Percentiles rank a stretch among this genome's conserved stretches.
Conservation (phyloP, 225 moss, liverwort and hornwort species). For the Pseudoscleropodium purum region DNA sequence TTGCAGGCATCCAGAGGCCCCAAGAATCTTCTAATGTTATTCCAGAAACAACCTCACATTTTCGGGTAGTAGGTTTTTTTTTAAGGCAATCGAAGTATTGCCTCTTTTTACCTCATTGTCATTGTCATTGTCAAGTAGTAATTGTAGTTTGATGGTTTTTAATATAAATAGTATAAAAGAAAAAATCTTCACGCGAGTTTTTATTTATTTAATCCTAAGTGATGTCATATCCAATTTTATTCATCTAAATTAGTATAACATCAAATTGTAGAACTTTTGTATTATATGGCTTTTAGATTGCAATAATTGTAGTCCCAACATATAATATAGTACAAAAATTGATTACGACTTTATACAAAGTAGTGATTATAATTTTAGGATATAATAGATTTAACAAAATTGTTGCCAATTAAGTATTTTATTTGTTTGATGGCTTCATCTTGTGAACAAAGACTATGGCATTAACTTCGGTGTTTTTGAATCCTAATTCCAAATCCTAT, state of each 20-base stretch:
- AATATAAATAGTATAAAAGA: not conserved
- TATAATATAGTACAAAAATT: not conserved
- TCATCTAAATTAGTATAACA: not conserved
- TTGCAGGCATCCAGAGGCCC: too few species aligned
- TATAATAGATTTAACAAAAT: too few species aligned
- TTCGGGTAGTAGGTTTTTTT: too few species aligned
- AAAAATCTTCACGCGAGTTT: not conserved
- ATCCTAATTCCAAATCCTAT: too few species aligned
- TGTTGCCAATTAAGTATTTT: not conserved
- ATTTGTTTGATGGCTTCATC: not conserved
- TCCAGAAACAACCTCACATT: too few species aligned
- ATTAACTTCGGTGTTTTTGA: too few species aligned
- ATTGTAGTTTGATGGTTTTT: not conserved
- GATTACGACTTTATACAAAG: fast-evolving
- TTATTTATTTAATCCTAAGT: not conserved
- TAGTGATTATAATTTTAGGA: not conserved
- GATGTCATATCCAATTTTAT: fast-evolving
- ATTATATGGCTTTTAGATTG: not conserved
- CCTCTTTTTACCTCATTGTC: too few species aligned
- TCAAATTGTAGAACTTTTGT: not conserved
- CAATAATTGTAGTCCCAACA: not conserved
- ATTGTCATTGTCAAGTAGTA: not conserved
- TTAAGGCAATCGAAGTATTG: too few species aligned
- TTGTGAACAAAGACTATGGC: too few species aligned
- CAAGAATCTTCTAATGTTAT: too few species aligned